Evolutionary conservation across 345 rosid genomes (phyloP).

Genomic region (Lagerstroemia speciosa): DNA sequence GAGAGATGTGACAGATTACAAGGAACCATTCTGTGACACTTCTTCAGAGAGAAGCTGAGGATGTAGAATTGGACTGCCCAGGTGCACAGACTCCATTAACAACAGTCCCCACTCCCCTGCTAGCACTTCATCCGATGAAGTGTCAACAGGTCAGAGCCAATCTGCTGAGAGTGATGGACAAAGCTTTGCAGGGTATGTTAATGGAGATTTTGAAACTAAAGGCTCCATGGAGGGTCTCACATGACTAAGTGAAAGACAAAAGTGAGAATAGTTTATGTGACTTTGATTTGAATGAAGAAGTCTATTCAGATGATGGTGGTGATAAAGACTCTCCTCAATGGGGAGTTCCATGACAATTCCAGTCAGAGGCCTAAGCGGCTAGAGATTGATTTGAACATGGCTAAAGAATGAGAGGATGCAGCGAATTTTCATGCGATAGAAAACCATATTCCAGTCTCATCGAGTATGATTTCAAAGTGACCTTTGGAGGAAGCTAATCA

Average conservation of each 20-base stretch:
- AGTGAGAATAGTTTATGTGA: constrained; percentile 32
- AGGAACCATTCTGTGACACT: constrained; percentile 53
- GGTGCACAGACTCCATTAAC: constrained; percentile 38
- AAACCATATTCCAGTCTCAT: constrained; percentile 43
- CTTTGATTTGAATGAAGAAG: constrained; percentile 81
- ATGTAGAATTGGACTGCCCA: constrained; percentile 35
- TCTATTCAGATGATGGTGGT: constrained; percentile 68
- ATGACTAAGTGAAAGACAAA: constrained; percentile 35
- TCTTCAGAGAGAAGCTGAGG: constrained; percentile 42
- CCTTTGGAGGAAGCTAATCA: constrained; percentile 53
- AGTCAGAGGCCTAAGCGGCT: constrained; percentile 40
- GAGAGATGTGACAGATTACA: constrained; percentile 74
- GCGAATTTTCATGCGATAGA: constrained; percentile 29
- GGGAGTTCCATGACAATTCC: constrained; percentile 29
- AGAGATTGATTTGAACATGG: constrained; percentile 79
- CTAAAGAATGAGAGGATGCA: constrained; percentile 67
- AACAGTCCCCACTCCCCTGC: constrained; percentile 18
- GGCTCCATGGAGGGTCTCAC: constrained; percentile 40
- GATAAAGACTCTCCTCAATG: constrained; percentile 23
- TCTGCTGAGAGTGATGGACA: constrained; percentile 30
- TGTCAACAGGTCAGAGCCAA: constrained; percentile 31
- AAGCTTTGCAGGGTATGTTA: constrained; percentile 21
- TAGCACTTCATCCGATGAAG: constrained; percentile 29
- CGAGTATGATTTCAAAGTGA: constrained; percentile 45
- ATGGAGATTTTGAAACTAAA: constrained; percentile 26